Conservation (phyloP, 2,329 filamentous ascomycete genomes). For the Bipolaris victoriae region DNA sequence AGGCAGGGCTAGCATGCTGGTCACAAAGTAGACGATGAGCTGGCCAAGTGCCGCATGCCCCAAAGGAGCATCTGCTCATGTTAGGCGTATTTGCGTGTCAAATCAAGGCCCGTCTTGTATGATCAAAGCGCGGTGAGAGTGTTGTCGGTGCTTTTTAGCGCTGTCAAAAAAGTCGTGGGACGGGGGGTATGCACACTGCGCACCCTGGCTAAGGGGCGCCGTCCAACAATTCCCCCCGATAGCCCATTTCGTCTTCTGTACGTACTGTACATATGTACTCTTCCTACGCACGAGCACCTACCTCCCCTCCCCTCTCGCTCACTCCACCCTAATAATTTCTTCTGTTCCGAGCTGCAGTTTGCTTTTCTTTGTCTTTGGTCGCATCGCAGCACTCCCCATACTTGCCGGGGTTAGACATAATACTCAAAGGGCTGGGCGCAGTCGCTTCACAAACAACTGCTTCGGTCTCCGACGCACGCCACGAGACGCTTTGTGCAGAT, state of each 20-base stretch:
- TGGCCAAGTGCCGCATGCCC: conserved; percentile 1
- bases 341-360: not conserved
- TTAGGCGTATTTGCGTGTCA: conserved; percentile 18
- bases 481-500: not conserved
- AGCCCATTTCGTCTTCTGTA: conserved; percentile 4
- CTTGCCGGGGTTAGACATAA: not conserved
- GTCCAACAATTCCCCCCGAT: conserved; percentile 15
- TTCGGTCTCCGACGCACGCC: not conserved
- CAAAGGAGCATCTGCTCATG: conserved; percentile 3
- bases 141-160: conserved; percentile 17
- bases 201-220: conserved; percentile 20
- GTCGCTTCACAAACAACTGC: not conserved
- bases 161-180: conserved; percentile 27
- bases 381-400: conserved; percentile 15
- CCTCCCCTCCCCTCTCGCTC: not conserved
- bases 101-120: conserved; percentile 6
- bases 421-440: not conserved
- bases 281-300: conserved; percentile 6
- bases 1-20: not conserved
- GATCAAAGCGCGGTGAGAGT: conserved; percentile 25
- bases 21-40: conserved; percentile 3
- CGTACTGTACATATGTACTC: too few species aligned
- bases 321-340: not conserved
- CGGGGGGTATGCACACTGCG: conserved; percentile 17
- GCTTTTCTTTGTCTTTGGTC: conserved; percentile 9